These are phyloP conservation scores for Blastobotrys americana DNA, from an alignment of 805 yeast species.

Conservation along the genomic window DNA sequence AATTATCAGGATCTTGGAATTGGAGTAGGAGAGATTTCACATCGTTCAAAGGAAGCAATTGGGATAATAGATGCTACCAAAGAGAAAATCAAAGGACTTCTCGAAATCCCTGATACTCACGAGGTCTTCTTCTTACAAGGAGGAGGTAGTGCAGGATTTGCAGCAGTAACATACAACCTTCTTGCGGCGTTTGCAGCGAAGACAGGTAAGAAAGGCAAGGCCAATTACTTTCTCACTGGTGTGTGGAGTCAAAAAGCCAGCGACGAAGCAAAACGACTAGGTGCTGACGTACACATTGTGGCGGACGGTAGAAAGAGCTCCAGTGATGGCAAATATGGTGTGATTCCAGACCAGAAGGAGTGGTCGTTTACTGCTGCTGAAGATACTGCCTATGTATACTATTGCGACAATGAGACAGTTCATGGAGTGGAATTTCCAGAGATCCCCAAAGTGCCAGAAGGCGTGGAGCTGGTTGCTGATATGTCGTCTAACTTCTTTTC, in stretches of 20 bases:
- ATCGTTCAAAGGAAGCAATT: constrained; percentile 79
- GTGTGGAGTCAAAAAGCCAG: constrained; percentile 85
- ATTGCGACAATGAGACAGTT: constrained; percentile 96
- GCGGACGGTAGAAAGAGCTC: constrained; percentile 50
- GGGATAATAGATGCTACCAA: constrained; percentile 73
- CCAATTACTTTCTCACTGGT: constrained; percentile 87
- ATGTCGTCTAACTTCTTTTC: constrained; percentile 91
- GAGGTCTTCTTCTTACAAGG: constrained; percentile 95
- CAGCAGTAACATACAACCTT: constrained; percentile 77
- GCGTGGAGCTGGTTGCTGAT: constrained; percentile 83
- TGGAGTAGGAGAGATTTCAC: constrained; percentile 95
- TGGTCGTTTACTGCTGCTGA: constrained; percentile 54
- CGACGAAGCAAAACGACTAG: constrained; percentile 82
- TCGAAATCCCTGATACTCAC: constrained; percentile 81
- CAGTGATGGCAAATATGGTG: constrained; percentile 45
- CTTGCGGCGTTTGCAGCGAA: constrained; percentile 65
- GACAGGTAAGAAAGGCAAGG: constrained; percentile 68
- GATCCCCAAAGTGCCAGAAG: constrained; percentile 48
- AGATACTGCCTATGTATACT: constrained; percentile 78
- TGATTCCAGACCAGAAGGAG: constrained; percentile 55
- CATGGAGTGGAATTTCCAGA: constrained; percentile 82
- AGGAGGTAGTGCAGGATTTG: constrained; percentile 95
- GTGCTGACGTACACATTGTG: constrained; percentile 62
- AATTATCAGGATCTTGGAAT: constrained; percentile 63
- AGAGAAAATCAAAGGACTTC: constrained; percentile 51